phyloP scores from a whole-genome alignment of 2,329 filamentous ascomycete species.

The Fragosphaeria purpurea region DNA sequence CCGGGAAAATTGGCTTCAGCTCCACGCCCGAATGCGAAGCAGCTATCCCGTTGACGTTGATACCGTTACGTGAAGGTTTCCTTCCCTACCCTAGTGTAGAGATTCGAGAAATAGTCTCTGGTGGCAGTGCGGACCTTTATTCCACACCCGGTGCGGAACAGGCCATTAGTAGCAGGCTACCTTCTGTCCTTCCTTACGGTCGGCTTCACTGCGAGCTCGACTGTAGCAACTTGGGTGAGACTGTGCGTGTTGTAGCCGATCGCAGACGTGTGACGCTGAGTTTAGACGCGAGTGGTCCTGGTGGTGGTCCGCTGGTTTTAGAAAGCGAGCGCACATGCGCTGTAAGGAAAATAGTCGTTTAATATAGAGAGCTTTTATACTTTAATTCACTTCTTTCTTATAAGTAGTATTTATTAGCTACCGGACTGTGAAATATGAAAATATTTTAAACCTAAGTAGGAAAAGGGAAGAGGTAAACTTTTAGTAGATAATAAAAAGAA shows the following conservation, averaged over 20 bases:
- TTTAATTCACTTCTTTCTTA: too few relatives aligned
- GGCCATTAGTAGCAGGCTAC: too few relatives aligned
- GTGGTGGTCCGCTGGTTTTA: slow-evolving; percentile 56
- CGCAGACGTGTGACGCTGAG: slow-evolving; percentile 63
- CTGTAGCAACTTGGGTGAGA: slow-evolving; percentile 66
- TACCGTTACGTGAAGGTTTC: slow-evolving; percentile 70
- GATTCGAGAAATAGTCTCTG: slow-evolving; percentile 50
- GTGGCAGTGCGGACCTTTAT: too few relatives aligned
- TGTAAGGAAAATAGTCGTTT: slow-evolving; percentile 26
- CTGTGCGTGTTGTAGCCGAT: slow-evolving; percentile 63
- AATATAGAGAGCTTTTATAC: neutral
- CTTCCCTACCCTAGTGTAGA: slow-evolving; percentile 72
- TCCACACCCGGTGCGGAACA: too few relatives aligned
- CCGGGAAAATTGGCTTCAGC: slow-evolving; percentile 16
- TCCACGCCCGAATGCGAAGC: slow-evolving; percentile 40
- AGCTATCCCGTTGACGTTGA: slow-evolving; percentile 60
- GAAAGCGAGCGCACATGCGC: slow-evolving; percentile 42
- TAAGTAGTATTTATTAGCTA: too few relatives aligned
- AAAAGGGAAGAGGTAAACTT: too few relatives aligned
- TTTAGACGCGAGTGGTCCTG: slow-evolving; percentile 55
- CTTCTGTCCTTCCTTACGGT: slow-evolving; percentile 7
- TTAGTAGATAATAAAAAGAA: too few relatives aligned
- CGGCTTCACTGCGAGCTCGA: slow-evolving; percentile 61
- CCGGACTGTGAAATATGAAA: too few relatives aligned
- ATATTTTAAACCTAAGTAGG: too few relatives aligned